Evolutionary conservation across 2,329 filamentous ascomycete species (phyloP), one percentile per base, ranked within the genome.

Genomic region (Orbilia blumenaviensis): DNA sequence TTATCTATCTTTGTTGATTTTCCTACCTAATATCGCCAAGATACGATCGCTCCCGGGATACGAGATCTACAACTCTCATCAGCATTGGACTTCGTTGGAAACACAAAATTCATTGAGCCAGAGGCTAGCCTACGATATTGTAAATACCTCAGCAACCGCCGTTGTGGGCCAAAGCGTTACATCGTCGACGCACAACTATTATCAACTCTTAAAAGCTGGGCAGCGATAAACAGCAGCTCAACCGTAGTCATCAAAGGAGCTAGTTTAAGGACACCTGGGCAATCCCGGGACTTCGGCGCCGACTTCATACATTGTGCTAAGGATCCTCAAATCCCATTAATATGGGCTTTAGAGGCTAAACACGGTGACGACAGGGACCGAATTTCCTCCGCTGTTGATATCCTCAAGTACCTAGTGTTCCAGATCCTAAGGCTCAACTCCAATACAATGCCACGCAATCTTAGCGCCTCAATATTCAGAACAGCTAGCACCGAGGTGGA

Each of bases 111-210:
- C 14, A 60, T 60, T 7, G 54, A 60, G 7, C 54, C 54, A 4
- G 54, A 60, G 7, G 54, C 54, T 42, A 60, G 34, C 16, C 27
- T 60, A 27, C 32, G 54, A 9, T 60, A 60, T 7, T 60, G 54
- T 9, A 38, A 10, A 5, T 25, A 25, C 9, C 38, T 60, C 8
- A 60, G 54, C 12, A 60, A 42, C n/a, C 54, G 54, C 25, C 18
- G 34, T 0, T 41, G 54, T n/a, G 38, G 29, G 25, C 38, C 54
- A 27, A 41, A 42, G 3, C 54, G 54, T 7, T 60, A 60, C 16
- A 2, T 60, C n/a, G 38, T 60, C 9, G 54, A 60, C 7, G 38
- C 34, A 16, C 18, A 60, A 7, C 18, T 60, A 1, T 18, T 60
- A 16, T 60, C 34, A 16, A 60, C 27, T 14, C 54, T 60, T 7